A percentile compares a stretch with the other conserved stretches of the same genome.
These are phyloP conservation scores for Podaxis sp. DNA, from an alignment of 768 basidiomycete genomes.

Conservation along the genomic window DNA sequence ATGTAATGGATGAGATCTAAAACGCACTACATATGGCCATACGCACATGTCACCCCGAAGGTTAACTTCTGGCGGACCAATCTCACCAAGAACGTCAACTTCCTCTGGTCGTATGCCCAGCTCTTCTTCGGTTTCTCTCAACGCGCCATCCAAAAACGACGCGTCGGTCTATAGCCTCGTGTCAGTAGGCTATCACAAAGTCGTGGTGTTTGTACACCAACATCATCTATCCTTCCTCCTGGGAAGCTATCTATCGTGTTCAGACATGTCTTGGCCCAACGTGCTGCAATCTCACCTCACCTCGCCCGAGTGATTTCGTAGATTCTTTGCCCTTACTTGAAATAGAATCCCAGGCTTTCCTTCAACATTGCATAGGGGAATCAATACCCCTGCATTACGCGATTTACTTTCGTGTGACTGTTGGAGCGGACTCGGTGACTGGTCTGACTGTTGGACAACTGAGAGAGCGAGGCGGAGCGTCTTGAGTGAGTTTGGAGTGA, in stretches of 20 bases:
- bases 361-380: conserved; percentile 77
- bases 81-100: conserved; percentile 64
- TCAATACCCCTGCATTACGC: conserved; percentile 66
- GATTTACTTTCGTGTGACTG: conserved; percentile 21
- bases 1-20: neutral
- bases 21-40: conserved; percentile 75
- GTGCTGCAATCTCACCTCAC: conserved; percentile 52
- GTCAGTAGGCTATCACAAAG: conserved; percentile 15
- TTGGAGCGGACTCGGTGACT: neutral
- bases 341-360: conserved; percentile 66
- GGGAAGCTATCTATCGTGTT: conserved; percentile 55
- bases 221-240: conserved; percentile 69
- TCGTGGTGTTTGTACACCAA: conserved; percentile 25
- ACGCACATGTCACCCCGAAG: conserved; percentile 59
- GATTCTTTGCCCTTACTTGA: conserved; percentile 64
- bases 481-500: conserved; percentile 36
- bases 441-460: conserved; percentile 8
- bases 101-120: conserved; percentile 59
- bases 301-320: conserved; percentile 78
- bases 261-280: neutral
- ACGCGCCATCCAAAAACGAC: conserved; percentile 55
- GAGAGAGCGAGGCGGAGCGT: conserved; percentile 28
- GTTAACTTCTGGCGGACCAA: conserved; percentile 63
- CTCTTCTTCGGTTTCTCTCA: conserved; percentile 78
- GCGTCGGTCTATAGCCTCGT: conserved; percentile 42